A percentile compares a stretch with the other conserved stretches of the same genome.
Conservation (phyloP, 768 basidiomycete species). For the Pleurotus cornucopiae region DNA sequence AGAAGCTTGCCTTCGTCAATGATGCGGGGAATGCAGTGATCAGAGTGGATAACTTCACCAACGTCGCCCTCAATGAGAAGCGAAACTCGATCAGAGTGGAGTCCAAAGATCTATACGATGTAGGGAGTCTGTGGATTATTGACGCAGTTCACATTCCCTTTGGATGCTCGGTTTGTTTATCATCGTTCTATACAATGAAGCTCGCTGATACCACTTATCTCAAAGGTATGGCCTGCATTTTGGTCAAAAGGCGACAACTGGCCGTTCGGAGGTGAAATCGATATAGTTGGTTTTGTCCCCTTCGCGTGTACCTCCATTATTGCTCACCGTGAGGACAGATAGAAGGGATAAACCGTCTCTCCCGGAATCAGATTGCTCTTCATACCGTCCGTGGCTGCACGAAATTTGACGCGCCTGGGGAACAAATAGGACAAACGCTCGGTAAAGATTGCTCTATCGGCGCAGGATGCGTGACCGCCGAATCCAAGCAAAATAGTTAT, state of each 20-base stretch:
- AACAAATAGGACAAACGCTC: conserved; percentile 16
- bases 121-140: neutral
- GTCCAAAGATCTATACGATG: neutral
- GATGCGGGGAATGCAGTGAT: conserved; percentile 8
- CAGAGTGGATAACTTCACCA: conserved; percentile 10
- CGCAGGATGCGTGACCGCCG: conserved; percentile 61
- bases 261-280: conserved; percentile 13
- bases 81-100: neutral
- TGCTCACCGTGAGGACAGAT: neutral
- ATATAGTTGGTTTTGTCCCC: conserved; percentile 3
- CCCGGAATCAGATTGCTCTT: conserved; percentile 62
- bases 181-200: neutral
- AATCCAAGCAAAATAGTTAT: conserved; percentile 52
- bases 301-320: no score
- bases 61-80: neutral
- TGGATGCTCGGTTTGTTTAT: conserved; percentile 2
- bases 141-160: conserved; percentile 9
- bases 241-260: conserved; percentile 12
- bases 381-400: conserved; percentile 66
- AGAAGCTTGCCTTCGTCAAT: conserved; percentile 5
- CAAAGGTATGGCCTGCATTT: conserved; percentile 11
- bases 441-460: conserved; percentile 60
- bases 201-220: neutral
- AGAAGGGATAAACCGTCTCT: conserved; percentile 43
- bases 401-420: conserved; percentile 37